These are phyloP conservation scores for Xylaria polymorpha DNA, from an alignment of 2,329 filamentous ascomycete species.

Conservation along the genomic window DNA sequence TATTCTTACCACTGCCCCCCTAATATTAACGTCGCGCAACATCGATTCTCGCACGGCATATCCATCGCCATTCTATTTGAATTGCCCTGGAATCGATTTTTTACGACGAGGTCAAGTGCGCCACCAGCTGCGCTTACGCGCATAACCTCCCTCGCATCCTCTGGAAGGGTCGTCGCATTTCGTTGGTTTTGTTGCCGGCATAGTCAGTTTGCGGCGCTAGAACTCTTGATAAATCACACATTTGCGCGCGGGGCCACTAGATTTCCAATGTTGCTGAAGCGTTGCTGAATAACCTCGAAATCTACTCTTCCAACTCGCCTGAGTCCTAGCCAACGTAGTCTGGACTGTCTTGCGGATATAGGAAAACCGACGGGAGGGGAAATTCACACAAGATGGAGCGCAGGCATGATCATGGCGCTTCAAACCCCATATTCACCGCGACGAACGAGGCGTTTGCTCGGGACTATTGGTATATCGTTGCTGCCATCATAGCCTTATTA, in stretches of 20 bases:
- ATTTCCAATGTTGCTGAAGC: neutral
- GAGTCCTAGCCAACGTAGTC: neutral
- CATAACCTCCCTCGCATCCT: neutral
- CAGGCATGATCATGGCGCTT: constrained; percentile 44
- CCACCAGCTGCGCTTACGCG: neutral
- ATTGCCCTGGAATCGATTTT: neutral
- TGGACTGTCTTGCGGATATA: neutral
- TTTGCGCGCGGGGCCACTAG: neutral
- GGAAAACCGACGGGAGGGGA: neutral
- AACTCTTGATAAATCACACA: neutral
- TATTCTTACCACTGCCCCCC: neutral
- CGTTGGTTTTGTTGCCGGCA: neutral
- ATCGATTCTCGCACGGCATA: neutral
- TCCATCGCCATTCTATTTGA: neutral
- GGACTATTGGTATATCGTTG: constrained; percentile 70
- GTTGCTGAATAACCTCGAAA: neutral
- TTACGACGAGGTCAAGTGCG: neutral
- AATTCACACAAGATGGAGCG: constrained; percentile 43
- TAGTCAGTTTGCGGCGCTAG: neutral
- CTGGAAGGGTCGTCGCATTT: neutral
- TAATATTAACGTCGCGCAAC: constrained; percentile 4
- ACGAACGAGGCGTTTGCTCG: constrained; percentile 64
- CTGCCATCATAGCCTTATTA: constrained; percentile 59
- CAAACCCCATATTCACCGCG: constrained; percentile 54
- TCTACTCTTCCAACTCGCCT: constrained; percentile 1